phyloP scores from a whole-genome alignment of 2,329 filamentous ascomycete genomes.

The Venturia carpophila region DNA sequence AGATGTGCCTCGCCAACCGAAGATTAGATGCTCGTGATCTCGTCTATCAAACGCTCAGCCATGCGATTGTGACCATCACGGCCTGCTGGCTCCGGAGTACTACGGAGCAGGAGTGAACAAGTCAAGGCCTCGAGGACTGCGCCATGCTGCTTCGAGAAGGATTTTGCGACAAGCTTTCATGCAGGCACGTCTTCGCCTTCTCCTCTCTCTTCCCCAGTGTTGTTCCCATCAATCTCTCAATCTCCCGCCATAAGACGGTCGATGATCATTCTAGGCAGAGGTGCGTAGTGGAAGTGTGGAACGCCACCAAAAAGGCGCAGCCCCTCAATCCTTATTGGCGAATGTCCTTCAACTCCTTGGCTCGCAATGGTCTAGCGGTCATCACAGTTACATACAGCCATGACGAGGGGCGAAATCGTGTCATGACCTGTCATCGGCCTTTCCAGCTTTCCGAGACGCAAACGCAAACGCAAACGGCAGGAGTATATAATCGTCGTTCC shows the following conservation, averaged over 20 bases:
- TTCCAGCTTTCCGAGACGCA: background rate
- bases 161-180: background rate
- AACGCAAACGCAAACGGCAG: background rate
- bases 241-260: background rate
- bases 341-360: background rate
- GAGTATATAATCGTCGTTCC: background rate
- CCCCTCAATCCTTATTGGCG: background rate
- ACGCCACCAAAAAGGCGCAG: background rate
- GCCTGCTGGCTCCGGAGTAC: too few species aligned
- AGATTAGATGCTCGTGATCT: too few species aligned
- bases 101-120: too few species aligned
- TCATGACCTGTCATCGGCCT: background rate
- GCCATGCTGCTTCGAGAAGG: background rate
- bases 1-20: too few species aligned
- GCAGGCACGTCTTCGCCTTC: background rate
- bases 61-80: too few species aligned
- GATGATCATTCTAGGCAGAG: background rate
- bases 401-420: background rate
- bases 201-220: too few species aligned
- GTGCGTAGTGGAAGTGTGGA: background rate
- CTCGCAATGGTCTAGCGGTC: background rate
- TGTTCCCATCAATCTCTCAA: background rate
- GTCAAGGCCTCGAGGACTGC: too few species aligned
- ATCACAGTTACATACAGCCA: slow-evolving; percentile 4
- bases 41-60: too few species aligned